Conservation (phyloP, 1,139 yeast genomes). For the Diutina mesorugosa region DNA sequence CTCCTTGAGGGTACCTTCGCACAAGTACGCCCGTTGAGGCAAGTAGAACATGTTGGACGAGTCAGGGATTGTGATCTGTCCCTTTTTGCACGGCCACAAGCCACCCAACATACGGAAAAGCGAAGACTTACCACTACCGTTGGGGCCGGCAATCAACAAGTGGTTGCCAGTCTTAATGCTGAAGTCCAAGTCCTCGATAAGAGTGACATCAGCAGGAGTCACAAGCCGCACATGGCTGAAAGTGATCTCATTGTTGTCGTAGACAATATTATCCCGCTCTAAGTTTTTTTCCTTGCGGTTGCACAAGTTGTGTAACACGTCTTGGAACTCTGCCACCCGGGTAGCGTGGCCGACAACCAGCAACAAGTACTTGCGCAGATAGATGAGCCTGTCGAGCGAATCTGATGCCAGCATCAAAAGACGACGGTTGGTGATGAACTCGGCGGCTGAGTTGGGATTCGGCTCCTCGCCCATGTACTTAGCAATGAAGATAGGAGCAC, state of each 20-base stretch:
- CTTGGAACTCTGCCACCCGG: conserved; percentile 62
- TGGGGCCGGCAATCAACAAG: conserved; percentile 84
- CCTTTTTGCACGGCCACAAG: conserved; percentile 73
- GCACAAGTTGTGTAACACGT: conserved; percentile 40
- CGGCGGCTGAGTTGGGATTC: conserved; percentile 50
- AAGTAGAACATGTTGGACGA: conserved; percentile 68
- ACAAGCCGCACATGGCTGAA: conserved; percentile 66
- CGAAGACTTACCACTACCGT: conserved; percentile 92
- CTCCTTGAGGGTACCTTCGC: conserved; percentile 63
- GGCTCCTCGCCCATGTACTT: conserved; percentile 38
- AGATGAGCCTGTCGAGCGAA: conserved; percentile 78
- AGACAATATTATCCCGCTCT: conserved; percentile 14
- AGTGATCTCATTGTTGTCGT: conserved; percentile 42
- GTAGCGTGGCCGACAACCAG: conserved; percentile 78
- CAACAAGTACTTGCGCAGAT: conserved; percentile 72
- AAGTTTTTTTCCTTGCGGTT: conserved; percentile 23
- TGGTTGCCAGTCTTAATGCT: conserved; percentile 74
- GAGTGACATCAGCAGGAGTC: conserved; percentile 73
- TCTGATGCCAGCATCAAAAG: conserved; percentile 76
- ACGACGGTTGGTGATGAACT: conserved; percentile 84
- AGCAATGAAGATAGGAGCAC: conserved; percentile 75
- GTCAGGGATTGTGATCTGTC: conserved; percentile 54
- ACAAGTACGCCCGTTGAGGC: conserved; percentile 85
- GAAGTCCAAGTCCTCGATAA: conserved; percentile 57
- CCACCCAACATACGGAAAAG: conserved; percentile 85